These are phyloP conservation scores for Domatiomyces catenatus DNA, from an alignment of 2,329 filamentous ascomycete genomes.

Conservation along the genomic window DNA sequence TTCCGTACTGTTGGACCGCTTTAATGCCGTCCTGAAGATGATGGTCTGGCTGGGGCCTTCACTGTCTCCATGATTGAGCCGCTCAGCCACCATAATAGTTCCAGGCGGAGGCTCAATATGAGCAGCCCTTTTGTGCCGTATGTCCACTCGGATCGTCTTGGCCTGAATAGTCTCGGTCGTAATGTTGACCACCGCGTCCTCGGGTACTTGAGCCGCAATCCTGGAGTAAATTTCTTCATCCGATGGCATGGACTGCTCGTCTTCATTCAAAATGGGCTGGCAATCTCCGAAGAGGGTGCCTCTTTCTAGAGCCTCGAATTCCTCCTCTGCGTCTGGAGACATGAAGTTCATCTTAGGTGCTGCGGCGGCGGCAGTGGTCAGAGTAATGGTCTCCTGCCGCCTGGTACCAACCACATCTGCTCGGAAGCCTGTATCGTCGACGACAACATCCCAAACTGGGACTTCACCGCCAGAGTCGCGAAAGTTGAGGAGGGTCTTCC, in stretches of 20 bases:
- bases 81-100: constrained; percentile 31
- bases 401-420: constrained; percentile 32
- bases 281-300: constrained; percentile 17
- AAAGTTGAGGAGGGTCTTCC: constrained; percentile 28
- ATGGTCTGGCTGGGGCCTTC: constrained; percentile 28
- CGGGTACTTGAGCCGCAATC: constrained; percentile 31
- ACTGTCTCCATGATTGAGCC: constrained; percentile 34
- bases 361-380: constrained; percentile 26
- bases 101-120: constrained; percentile 31
- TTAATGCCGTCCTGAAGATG: constrained; percentile 31
- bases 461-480: constrained; percentile 25
- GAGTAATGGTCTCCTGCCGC: constrained; percentile 20
- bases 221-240: constrained; percentile 34
- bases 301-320: constrained; percentile 27
- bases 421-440: constrained; percentile 30
- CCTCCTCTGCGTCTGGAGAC: constrained; percentile 21
- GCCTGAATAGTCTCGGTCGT: constrained; percentile 29
- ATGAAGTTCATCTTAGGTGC: constrained; percentile 39
- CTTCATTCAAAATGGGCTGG: constrained; percentile 5
- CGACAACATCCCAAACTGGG: constrained; percentile 33
- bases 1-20: constrained; percentile 13
- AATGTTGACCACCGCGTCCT: constrained; percentile 29
- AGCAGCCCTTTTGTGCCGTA: constrained; percentile 28
- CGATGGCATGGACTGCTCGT: constrained; percentile 24
- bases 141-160: constrained; percentile 32